Conservation (phyloP, 2,329 filamentous ascomycete species). For the Fusarium sp. region DNA sequence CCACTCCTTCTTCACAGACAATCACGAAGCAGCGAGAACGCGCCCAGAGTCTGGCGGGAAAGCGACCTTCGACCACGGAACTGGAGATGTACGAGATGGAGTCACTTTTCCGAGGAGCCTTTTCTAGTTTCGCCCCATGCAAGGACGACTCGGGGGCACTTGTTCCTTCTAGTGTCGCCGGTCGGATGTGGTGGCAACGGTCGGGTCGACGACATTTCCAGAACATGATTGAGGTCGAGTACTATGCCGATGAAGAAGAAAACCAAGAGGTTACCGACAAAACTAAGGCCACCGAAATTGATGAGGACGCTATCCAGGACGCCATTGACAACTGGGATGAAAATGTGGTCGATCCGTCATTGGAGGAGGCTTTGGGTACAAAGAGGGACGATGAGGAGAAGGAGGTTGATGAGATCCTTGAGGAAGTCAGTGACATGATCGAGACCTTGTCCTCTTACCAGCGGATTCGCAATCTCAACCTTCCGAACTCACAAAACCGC, state of each 20-base stretch:
- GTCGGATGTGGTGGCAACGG: constrained; percentile 84
- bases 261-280: constrained; percentile 54
- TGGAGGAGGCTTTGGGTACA: constrained; percentile 67
- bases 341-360: constrained; percentile 69
- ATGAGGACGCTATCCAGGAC: constrained; percentile 68
- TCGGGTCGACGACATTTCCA: constrained; percentile 77
- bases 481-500: constrained; percentile 75
- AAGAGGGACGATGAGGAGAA: constrained; percentile 75
- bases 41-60: constrained; percentile 76
- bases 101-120: constrained; percentile 81
- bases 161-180: constrained; percentile 77
- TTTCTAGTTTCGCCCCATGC: constrained; percentile 84
- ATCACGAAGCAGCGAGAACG: constrained; percentile 80
- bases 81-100: constrained; percentile 79
- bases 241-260: constrained; percentile 59
- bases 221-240: constrained; percentile 71
- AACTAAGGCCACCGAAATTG: constrained; percentile 58
- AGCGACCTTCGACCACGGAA: constrained; percentile 70
- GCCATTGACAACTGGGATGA: constrained; percentile 74
- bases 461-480: constrained; percentile 80
- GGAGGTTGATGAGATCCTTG: constrained; percentile 78
- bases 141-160: constrained; percentile 82
- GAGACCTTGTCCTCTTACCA: constrained; percentile 85
- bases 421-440: constrained; percentile 82
- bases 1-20: constrained; percentile 68